These are phyloP conservation scores for Sporobolomyces roseus DNA, from an alignment of 768 basidiomycete species.

Conservation along the genomic window DNA sequence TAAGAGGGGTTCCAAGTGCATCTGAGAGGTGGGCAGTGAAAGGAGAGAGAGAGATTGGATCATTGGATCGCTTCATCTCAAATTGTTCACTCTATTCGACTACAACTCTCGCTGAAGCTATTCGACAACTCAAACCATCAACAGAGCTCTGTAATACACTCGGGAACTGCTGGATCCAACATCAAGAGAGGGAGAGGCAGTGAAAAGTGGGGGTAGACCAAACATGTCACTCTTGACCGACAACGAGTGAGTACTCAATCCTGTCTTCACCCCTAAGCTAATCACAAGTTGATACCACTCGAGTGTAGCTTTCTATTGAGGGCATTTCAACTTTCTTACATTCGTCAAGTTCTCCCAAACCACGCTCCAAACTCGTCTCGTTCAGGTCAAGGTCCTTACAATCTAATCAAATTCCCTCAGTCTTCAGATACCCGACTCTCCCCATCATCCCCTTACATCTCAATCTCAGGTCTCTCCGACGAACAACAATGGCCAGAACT, in stretches of 20 bases:
- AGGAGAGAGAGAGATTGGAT: not conserved
- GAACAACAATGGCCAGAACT: constrained; percentile 80
- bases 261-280: no score
- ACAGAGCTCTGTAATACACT: no score
- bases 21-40: not conserved
- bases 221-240: constrained; percentile 49
- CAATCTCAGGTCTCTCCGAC: constrained; percentile 74
- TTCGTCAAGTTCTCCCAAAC: constrained; percentile 83
- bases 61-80: no score
- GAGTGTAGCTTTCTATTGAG: constrained; percentile 68
- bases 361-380: constrained; percentile 60
- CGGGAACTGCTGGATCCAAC: no score
- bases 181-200: no score
- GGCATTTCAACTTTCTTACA: constrained; percentile 73
- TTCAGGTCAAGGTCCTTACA: constrained; percentile 24
- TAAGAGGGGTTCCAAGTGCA: not conserved
- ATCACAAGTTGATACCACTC: no score
- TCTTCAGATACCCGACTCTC: not conserved
- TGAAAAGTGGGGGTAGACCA: no score
- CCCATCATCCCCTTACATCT: constrained; percentile 66
- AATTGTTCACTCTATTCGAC: no score
- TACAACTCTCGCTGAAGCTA: no score
- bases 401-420: constrained; percentile 71
- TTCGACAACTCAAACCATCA: no score
- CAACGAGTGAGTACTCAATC: constrained; percentile 45